A percentile compares a stretch with the other conserved stretches of the same genome.
These are phyloP conservation scores for Globisporangium iwayamae DNA, from an alignment of 352 stramenopile species.

Conservation along the genomic window DNA sequence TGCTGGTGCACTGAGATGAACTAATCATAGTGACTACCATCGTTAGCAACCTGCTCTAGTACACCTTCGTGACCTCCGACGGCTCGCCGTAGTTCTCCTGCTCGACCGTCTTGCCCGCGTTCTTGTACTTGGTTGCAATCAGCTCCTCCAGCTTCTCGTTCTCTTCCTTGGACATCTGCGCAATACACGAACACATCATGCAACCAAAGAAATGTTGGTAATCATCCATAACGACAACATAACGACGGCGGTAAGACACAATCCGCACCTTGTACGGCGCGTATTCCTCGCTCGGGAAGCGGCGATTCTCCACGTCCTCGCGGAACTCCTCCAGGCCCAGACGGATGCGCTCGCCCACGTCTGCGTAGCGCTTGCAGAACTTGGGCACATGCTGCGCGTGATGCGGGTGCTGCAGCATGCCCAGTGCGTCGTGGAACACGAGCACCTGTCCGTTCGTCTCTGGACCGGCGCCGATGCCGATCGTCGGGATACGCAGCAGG, in stretches of 20 bases:
- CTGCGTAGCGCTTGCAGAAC: constrained; percentile 98
- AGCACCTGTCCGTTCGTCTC: constrained; percentile 95
- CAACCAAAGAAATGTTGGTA: background rate
- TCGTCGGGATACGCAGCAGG: constrained; percentile 95
- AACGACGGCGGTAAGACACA: no score
- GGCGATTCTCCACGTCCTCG: constrained; percentile 93
- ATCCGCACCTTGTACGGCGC: constrained; percentile 90
- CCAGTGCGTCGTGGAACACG: constrained; percentile 98
- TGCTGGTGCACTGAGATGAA: background rate
- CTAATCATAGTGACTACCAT: no score
- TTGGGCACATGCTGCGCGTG: constrained; percentile 94
- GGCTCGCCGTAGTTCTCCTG: constrained; percentile 26
- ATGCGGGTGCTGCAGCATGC: constrained; percentile 98
- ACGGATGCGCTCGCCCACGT: constrained; percentile 93
- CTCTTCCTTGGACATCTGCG: constrained; percentile 79
- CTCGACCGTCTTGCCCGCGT: constrained; percentile 20
- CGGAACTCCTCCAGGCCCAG: constrained; percentile 94
- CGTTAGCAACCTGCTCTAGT: constrained; percentile 28
- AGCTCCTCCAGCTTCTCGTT: constrained; percentile 65
- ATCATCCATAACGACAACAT: background rate
- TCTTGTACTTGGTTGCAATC: constrained; percentile 53
- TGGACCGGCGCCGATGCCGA: constrained; percentile 96
- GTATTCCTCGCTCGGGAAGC: constrained; percentile 93
- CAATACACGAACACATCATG: constrained; percentile 4
- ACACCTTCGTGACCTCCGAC: constrained; percentile 80